phyloP scores from a whole-genome alignment of 345 rosid genomes.

The Hypericum androsaemum region DNA sequence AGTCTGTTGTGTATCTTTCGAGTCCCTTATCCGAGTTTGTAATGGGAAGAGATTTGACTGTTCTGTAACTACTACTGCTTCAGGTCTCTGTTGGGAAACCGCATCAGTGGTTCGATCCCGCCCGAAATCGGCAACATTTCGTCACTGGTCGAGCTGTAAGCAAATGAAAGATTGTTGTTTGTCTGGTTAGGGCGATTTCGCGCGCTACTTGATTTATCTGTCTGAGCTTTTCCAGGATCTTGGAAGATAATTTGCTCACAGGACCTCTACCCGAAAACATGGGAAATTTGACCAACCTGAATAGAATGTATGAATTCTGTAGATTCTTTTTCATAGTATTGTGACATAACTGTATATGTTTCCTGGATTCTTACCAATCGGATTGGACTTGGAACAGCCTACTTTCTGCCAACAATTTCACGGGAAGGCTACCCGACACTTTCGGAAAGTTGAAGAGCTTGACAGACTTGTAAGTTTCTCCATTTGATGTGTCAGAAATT shows the following conservation, averaged over 20 bases:
- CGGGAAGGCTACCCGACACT: conserved; percentile 61
- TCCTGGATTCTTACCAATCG: background rate
- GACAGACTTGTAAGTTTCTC: conserved; percentile 57
- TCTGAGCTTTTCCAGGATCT: conserved; percentile 29
- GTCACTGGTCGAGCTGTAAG: conserved; percentile 56
- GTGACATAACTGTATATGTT: background rate
- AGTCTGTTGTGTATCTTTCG: conserved; percentile 13
- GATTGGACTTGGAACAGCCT: conserved; percentile 22
- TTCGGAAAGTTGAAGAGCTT: conserved; percentile 53
- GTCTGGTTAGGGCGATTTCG: background rate
- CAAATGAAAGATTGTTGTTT: conserved; percentile 10
- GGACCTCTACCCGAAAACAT: conserved; percentile 56
- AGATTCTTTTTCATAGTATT: background rate
- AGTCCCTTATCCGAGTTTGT: background rate
- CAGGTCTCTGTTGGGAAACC: conserved; percentile 59
- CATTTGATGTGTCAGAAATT: background rate
- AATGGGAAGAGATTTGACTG: background rate
- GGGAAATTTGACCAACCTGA: conserved; percentile 47
- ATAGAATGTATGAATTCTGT: conserved; percentile 38
- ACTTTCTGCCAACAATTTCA: conserved; percentile 67
- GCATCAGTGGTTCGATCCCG: conserved; percentile 57
- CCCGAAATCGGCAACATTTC: conserved; percentile 40
- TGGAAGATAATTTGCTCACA: conserved; percentile 50
- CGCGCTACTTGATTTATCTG: background rate
- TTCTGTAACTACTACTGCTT: background rate